phyloP scores from a whole-genome alignment of 2,329 filamentous ascomycete species.

The Dactylonectria macrodidyma region DNA sequence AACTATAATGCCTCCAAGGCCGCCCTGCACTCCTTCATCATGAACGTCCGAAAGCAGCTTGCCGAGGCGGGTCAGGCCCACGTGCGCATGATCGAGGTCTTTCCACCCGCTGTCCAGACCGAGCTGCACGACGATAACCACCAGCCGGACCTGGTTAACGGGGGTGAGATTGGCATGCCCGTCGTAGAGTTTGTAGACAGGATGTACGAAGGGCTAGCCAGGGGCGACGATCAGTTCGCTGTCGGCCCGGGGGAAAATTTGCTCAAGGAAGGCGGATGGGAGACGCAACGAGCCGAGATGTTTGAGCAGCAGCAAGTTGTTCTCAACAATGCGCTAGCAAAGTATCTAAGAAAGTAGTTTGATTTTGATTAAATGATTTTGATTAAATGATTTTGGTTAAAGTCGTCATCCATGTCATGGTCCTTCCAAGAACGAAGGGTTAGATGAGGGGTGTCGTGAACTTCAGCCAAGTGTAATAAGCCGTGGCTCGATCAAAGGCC shows the following conservation, averaged over 20 bases:
- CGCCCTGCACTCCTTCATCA: constrained; percentile 46
- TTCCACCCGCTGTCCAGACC: constrained; percentile 49
- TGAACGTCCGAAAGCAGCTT: constrained; percentile 42
- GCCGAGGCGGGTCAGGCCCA: constrained; percentile 22
- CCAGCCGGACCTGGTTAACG: constrained; percentile 45
- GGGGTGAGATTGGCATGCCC: constrained; percentile 54
- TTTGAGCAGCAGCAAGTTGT: constrained; percentile 35
- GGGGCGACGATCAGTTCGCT: constrained; percentile 45
- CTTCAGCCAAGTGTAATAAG: too few relatives aligned
- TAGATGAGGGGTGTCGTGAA: not conserved
- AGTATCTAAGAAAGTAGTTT: constrained; percentile 31
- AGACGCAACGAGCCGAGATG: constrained; percentile 34
- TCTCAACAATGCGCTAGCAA: constrained; percentile 30
- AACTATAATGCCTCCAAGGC: constrained; percentile 50
- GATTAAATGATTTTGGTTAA: too few relatives aligned
- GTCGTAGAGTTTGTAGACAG: constrained; percentile 60
- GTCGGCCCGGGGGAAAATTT: constrained; percentile 41
- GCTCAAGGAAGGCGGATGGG: constrained; percentile 45
- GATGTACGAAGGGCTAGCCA: constrained; percentile 41
- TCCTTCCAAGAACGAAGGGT: not conserved
- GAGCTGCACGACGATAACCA: constrained; percentile 48
- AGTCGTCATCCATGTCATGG: not conserved
- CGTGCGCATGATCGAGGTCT: constrained; percentile 47
- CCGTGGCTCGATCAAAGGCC: too few relatives aligned
- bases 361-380: too few relatives aligned